Conservation (phyloP, 306 rosid species). For the Casuarina cunninghamiana region DNA sequence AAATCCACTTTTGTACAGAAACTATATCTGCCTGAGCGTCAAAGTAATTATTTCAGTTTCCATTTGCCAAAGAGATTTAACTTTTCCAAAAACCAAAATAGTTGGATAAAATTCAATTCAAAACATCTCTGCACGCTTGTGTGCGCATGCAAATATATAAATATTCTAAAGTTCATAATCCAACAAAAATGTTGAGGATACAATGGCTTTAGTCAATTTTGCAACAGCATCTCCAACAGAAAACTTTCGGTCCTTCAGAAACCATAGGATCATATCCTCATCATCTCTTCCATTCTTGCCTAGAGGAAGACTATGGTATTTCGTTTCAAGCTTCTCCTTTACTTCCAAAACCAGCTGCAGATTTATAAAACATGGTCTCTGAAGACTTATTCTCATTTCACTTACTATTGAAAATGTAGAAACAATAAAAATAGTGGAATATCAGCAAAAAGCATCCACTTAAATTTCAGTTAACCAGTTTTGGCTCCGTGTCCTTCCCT, state of each 20-base stretch:
- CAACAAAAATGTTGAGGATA: conserved; percentile 45
- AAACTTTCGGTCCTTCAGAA: conserved; percentile 83
- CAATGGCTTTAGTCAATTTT: conserved; percentile 81
- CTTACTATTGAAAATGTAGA: not conserved
- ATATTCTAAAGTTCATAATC: not conserved
- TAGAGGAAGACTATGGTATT: conserved; percentile 57
- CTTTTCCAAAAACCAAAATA: not conserved
- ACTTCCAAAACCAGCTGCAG: conserved; percentile 77
- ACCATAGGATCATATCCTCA: conserved; percentile 95
- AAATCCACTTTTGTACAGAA: not conserved
- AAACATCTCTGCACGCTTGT: not conserved
- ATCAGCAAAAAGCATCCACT: not conserved
- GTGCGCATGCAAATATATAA: not conserved
- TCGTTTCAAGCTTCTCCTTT: conserved; percentile 79
- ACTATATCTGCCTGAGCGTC: not conserved
- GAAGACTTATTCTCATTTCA: not conserved
- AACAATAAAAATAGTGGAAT: not conserved
- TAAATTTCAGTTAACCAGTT: not conserved
- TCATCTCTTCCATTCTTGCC: conserved; percentile 95
- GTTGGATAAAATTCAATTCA: not conserved
- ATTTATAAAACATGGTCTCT: not conserved
- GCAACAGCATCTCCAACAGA: conserved; percentile 61
- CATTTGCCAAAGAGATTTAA: not conserved
- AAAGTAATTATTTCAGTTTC: not conserved
- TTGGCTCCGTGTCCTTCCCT: conserved; percentile 1